Evolutionary conservation across 2,329 filamentous ascomycete species (phyloP), one percentile per base, ranked within the genome.

Genomic region (Bipolaris zeicola): DNA sequence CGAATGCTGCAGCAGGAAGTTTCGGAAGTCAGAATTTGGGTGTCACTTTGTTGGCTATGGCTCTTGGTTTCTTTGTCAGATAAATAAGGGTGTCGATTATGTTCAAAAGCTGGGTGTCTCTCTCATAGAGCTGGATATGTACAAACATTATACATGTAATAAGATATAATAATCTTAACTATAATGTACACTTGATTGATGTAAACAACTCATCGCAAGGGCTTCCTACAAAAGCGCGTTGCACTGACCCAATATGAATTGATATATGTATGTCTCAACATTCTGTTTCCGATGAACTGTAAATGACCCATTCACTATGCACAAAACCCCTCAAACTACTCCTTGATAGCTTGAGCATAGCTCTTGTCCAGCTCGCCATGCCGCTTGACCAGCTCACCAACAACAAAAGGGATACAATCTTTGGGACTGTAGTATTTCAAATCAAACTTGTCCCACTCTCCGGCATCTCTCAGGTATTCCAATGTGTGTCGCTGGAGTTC

Each of bases 371-470:
- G 11, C 6, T 52, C 48, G 5, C 38, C 55, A 8, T 52, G 48
- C 57, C 65, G 74, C 66, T 77, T 77, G 14, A 68, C 62, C 63
- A 77, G 49, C 58, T 75, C 71, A 0, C 76, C 76, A 5, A 77
- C 74, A n/a, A 75, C 62, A 24, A 71, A 72, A 1, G 75, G 74
- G 44, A 78, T 55, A 6, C 64, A 60, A 49, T 67, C 65, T 38
- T 67, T 67, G 1, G 67, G 49, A 3, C 64, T 62, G 31, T 74
- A 68, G 56, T 70, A 70, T 64, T 81, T 76, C 60, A 85, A 55
- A n/a, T 82, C 76, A 46, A 81, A 74, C 57, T 70, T 73, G 36
- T 78, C 79, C 83, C 83, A 85, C 14, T 79, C 77, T 18, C 79
- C 80, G 13, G 74, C 80, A 6, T 71, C 69, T 49, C 73, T 74